These are phyloP conservation scores for Penicillium sp. DNA, from an alignment of 2,329 filamentous ascomycete species.

Conservation along the genomic window DNA sequence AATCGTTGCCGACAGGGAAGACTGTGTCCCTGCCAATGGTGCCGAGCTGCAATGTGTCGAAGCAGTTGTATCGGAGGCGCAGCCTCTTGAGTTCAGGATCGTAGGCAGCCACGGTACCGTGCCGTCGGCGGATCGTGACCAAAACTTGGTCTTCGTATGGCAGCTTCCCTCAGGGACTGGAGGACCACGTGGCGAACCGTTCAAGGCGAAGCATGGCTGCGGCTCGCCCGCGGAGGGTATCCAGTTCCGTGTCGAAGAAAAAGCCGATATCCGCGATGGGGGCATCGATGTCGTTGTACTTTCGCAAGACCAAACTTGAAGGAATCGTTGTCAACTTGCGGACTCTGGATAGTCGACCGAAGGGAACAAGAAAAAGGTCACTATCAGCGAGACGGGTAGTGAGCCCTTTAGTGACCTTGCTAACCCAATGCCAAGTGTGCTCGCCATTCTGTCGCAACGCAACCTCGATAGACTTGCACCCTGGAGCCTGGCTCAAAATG, in stretches of 20 bases:
- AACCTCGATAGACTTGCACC: neutral
- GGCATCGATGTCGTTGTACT: neutral
- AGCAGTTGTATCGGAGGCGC: neutral
- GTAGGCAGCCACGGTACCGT: neutral
- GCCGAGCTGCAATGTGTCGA: neutral
- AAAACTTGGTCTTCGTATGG: neutral
- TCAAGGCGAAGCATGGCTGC: constrained; percentile 1
- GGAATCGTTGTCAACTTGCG: neutral
- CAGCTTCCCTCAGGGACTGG: neutral
- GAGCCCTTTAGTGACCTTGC: neutral
- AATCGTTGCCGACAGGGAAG: neutral
- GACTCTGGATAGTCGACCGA: neutral
- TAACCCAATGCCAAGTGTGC: neutral
- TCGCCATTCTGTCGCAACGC: neutral
- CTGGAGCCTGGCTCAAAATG: neutral
- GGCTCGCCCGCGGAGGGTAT: neutral
- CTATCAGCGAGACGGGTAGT: neutral
- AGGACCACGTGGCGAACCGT: neutral
- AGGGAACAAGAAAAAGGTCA: neutral
- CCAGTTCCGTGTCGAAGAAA: neutral
- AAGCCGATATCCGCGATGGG: neutral
- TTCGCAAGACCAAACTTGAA: neutral
- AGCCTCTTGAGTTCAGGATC: neutral
- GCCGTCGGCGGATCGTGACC: neutral
- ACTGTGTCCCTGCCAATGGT: neutral